Conservation (phyloP, 2,329 filamentous ascomycete genomes). For the Pezizomycotina sp. region DNA sequence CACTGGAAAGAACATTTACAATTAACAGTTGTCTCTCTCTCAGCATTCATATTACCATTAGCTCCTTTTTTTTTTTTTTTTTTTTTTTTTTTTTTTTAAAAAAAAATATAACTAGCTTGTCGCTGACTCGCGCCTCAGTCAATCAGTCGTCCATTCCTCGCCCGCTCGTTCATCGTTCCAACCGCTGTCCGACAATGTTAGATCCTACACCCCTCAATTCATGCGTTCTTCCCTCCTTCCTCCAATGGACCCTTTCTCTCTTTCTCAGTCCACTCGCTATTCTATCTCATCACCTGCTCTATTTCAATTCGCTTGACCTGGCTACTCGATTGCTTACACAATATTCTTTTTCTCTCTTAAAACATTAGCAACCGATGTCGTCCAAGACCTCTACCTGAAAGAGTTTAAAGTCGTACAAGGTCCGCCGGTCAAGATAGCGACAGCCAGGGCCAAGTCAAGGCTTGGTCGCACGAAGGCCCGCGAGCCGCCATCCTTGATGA, state of each 20-base stretch:
- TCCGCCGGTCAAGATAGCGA: conserved; percentile 65
- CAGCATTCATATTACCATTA: no score
- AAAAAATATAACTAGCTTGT: no score
- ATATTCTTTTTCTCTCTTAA: conserved; percentile 6
- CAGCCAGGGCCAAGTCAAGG: conserved; percentile 77
- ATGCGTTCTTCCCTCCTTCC: conserved; percentile 12
- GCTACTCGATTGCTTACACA: not conserved
- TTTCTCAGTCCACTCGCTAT: not conserved
- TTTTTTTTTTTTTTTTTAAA: no score
- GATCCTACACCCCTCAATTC: conserved; percentile 15
- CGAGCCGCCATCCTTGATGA: conserved; percentile 78
- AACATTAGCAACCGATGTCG: conserved; percentile 60
- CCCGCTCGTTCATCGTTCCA: no score
- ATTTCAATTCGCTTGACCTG: not conserved
- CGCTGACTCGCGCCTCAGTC: no score
- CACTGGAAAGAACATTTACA: no score
- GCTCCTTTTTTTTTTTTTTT: no score
- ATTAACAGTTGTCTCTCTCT: no score
- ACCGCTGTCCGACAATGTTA: conserved; percentile 3
- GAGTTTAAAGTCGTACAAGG: conserved; percentile 95
- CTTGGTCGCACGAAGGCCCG: conserved; percentile 71
- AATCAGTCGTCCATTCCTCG: no score
- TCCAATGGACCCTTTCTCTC: conserved; percentile 7
- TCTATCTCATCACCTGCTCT: not conserved
- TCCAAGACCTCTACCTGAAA: conserved; percentile 93